These are phyloP conservation scores for Chytriomyces confervae DNA, from an alignment of 192 early-diverging fungal species.

Conservation along the genomic window DNA sequence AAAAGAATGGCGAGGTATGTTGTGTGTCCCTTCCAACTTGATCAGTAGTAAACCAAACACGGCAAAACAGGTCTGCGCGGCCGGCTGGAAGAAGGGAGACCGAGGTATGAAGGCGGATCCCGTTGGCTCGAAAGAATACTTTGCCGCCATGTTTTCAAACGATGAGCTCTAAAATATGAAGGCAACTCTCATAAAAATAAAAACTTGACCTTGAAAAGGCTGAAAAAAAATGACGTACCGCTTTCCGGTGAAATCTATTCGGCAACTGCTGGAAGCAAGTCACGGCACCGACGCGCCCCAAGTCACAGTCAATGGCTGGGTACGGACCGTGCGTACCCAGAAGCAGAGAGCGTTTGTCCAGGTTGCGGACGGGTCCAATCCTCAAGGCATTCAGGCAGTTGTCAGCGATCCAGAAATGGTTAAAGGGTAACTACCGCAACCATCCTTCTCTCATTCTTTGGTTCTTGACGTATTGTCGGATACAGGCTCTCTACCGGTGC, in stretches of 20 bases:
- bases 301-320: conserved; percentile 76
- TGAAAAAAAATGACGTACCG: conserved; percentile 1
- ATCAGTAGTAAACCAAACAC: background rate
- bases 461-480: conserved; percentile 29
- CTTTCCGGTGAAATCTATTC: conserved; percentile 18
- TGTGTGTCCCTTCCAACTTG: background rate
- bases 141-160: conserved; percentile 40
- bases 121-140: conserved; percentile 72
- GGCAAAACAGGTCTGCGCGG: conserved; percentile 1
- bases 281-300: background rate
- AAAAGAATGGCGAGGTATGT: conserved; percentile 66
- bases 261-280: background rate
- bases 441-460: background rate
- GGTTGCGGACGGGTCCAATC: conserved; percentile 77
- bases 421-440: conserved; percentile 55
- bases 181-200: background rate
- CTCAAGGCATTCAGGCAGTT: conserved; percentile 71
- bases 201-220: no score
- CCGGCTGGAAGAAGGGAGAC: conserved; percentile 80
- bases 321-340: conserved; percentile 80
- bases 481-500: conserved; percentile 62
- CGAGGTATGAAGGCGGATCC: conserved; percentile 77
- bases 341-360: conserved; percentile 79
- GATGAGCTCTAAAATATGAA: conserved; percentile 19
- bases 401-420: conserved; percentile 58